Percentiles rank a stretch among this genome's conserved stretches.
Conservation (phyloP, 202 grass and related monocot species). For the Dendrocalamus latiflorus region DNA sequence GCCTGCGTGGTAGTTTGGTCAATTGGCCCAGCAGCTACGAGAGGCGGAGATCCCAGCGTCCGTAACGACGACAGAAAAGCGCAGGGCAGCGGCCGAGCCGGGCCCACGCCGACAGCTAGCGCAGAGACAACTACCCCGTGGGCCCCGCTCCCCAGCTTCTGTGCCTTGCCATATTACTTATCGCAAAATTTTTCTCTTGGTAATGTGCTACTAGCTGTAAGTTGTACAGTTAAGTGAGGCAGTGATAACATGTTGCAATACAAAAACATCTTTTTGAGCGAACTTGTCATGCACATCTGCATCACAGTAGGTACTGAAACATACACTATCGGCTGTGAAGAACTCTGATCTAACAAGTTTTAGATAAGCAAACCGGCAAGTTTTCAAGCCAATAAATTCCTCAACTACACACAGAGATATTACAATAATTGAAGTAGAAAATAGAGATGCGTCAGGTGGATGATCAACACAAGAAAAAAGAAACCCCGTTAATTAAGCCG, state of each 20-base stretch:
- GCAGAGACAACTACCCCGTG: not conserved
- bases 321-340: too few relatives aligned
- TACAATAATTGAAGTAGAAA: not conserved
- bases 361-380: not conserved
- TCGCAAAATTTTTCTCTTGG: not conserved
- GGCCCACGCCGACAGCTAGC: not conserved
- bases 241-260: too few relatives aligned
- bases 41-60: not conserved
- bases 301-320: not conserved
- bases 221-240: too few relatives aligned
- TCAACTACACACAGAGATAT: not conserved
- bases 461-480: not conserved
- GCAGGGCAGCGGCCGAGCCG: not conserved
- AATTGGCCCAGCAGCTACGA: not conserved
- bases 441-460: not conserved
- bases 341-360: too few relatives aligned
- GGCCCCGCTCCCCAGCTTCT: not conserved
- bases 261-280: not conserved
- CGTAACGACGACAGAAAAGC: constrained; percentile 19
- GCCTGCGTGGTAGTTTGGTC: not conserved
- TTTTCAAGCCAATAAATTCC: not conserved
- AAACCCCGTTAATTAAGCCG: constrained; percentile 1
- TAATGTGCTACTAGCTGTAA: too few relatives aligned
- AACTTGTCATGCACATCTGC: not conserved
- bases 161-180: not conserved